Base-by-base conservation (phyloP, 257 asterid genomes). In the Coffea eugenioides region DNA sequence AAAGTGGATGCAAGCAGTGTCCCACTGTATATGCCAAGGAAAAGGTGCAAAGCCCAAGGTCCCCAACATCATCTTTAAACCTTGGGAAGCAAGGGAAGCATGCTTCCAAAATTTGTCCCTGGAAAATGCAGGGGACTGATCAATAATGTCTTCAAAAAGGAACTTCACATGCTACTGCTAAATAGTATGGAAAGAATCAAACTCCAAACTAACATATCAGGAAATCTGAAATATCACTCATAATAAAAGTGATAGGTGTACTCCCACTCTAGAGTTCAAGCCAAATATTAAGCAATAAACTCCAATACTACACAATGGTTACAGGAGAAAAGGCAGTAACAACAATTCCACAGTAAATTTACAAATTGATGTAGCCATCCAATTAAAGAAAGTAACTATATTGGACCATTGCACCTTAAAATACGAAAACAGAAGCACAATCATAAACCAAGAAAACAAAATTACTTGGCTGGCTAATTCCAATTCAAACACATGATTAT, bases 41-140 rank as follows among this genome's bases (percentile, higher is more conserved):
- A 89, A 84, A 77, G 89, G 88, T 77, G 87, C 85, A 84, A 85
- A 81, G 78, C 78, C 66, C 9, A 18, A 74, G 69, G 52, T 74
- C 83, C 87, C 84, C 80, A 77, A 78, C 81, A 85, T 77, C 89
- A 85, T 73, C 94, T 84, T 75, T 82, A 78, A 83, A 82, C 91
- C 83, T 79, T 86, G 82, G 88, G 91, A 88, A 90, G 93, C 92
- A 91, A 86, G 72, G 85, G 84, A 83, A 83, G 84, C 89, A 83
- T 80, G 92, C 89, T 89, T 85, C 92, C 90, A 86, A 82, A 73
- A 48, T 39, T 83, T 84, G 73, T 86, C 91, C 94, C 97, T 88
- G 91, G 91, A 83, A 88, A 88, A 87, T 82, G 83, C 87, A 82
- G 88, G 87, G 84, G 83, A 85, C 84, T 73, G 79, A 84, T 89